Base-by-base conservation (phyloP, 1,139 yeast species). In the Pneumocystis sp. region DNA sequence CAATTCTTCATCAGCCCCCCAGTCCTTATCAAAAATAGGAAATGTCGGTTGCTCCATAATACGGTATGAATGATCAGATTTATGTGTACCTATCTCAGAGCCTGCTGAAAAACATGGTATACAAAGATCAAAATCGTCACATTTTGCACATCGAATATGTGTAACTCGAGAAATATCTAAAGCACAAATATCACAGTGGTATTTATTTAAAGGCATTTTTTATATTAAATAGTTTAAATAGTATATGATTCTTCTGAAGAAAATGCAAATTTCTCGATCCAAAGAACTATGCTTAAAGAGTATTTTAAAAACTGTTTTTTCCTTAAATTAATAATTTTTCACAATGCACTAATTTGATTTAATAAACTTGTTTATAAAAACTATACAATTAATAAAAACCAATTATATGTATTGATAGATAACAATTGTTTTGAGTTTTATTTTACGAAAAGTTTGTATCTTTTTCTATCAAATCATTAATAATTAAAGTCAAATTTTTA, bases 1-100 rank as follows among this genome's bases (percentile, higher is more conserved):
- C 68, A 91, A 74, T 74, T 93, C 99, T 75, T 93, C 99, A 75
- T 93, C 98, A 0, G 98, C 98, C 42, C 98, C 98, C 99, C 99
- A 93, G 63, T 87, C 93, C 66, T 82, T 83, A 65, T 85, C 88
- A 71, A 93, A 86, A 31, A 95, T 88, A 0, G 99, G 98, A 73
- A 89, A 93, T 4, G 96, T 88, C 73, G 91, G 93, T 71, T 95
- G 96, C 75, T 93, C 98, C 60, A 93, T 86, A 35, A 93, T 88
- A 72, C 85, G 82, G 75, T 93, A 93, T 74, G 89, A 95, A 74
- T 93, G 99, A 83, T 85, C 89, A 37, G 98, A 97, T 75, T 89
- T 85, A 76, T 93, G 99, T 69, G 84, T 86, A 0, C 90, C 95
- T 3, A 95, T 83, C 40, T 83, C 78, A 29, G 83, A 79, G 15